A percentile compares a stretch with the other conserved stretches of the same genome.
Conservation (phyloP, 2,329 filamentous ascomycete species). For the Alternaria arborescens region DNA sequence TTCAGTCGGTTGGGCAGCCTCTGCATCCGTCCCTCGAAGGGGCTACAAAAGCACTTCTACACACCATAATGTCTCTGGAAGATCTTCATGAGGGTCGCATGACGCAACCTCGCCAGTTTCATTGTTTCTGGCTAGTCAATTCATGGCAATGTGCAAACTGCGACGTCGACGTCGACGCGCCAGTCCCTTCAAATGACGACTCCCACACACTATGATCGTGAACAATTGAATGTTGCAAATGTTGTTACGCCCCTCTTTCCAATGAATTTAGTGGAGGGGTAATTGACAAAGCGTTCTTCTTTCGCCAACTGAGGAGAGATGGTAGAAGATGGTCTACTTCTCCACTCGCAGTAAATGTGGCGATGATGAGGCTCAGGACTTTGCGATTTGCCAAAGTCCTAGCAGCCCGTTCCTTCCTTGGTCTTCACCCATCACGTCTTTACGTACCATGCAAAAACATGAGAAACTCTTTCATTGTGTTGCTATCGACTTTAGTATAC, state of each 20-base stretch:
- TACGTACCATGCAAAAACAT: constrained; percentile 2
- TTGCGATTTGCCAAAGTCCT: neutral
- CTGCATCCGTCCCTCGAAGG: too few relatives aligned
- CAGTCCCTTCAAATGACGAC: too few relatives aligned
- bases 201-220: neutral
- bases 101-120: fast-evolving
- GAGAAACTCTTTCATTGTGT: constrained; percentile 11
- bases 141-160: too few relatives aligned
- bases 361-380: constrained; percentile 11
- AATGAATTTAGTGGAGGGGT: constrained; percentile 44
- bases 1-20: too few relatives aligned
- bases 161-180: neutral
- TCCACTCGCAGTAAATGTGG: constrained; percentile 41
- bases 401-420: neutral
- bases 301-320: constrained; percentile 49
- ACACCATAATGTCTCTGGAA: too few relatives aligned
- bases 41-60: too few relatives aligned
- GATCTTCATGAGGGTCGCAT: too few relatives aligned
- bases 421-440: constrained; percentile 5
- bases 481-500: constrained; percentile 9
- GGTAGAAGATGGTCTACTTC: constrained; percentile 37
- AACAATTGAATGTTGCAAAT: constrained; percentile 39
- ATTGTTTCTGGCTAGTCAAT: too few relatives aligned
- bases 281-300: constrained; percentile 52
- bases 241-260: constrained; percentile 50